Conservation (phyloP, 1,284 basidiomycete genomes). For the Irpex sp. region DNA sequence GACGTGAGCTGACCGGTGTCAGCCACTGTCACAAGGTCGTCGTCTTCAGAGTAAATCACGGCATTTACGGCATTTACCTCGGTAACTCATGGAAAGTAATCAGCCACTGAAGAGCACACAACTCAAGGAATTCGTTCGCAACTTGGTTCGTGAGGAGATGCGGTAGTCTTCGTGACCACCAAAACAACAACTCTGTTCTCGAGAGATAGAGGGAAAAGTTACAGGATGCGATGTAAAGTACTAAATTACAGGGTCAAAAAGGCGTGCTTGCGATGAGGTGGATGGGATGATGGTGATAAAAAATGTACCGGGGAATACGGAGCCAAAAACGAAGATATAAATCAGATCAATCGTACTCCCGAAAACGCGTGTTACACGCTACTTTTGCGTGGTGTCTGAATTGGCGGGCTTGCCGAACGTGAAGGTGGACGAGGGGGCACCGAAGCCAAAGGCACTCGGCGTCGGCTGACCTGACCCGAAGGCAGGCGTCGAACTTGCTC, state of each 20-base stretch:
- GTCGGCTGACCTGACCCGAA: slow-evolving; percentile 2
- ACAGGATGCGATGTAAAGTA: slow-evolving; percentile 1
- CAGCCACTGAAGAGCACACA: too few relatives aligned
- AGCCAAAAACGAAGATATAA: background rate
- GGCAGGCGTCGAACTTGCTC: background rate
- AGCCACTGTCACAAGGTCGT: background rate
- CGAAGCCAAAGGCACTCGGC: slow-evolving; percentile 16
- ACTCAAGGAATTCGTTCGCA: background rate
- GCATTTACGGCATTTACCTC: background rate
- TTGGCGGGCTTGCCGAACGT: slow-evolving; percentile 24
- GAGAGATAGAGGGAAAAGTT: background rate
- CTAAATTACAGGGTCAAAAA: background rate
- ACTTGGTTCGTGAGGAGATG: background rate
- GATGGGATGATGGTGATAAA: background rate
- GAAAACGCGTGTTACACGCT: background rate
- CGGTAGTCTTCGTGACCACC: background rate
- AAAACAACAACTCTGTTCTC: background rate
- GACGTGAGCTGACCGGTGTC: background rate
- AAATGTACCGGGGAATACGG: background rate
- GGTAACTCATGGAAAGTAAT: background rate
- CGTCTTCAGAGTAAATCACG: background rate
- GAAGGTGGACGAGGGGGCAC: slow-evolving; percentile 22
- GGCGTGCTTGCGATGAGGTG: background rate
- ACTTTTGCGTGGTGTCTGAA: slow-evolving; percentile 11
- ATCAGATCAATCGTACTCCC: background rate